Base-by-base conservation (phyloP, 441 rosid genomes). In the Dalechampia spathulata region DNA sequence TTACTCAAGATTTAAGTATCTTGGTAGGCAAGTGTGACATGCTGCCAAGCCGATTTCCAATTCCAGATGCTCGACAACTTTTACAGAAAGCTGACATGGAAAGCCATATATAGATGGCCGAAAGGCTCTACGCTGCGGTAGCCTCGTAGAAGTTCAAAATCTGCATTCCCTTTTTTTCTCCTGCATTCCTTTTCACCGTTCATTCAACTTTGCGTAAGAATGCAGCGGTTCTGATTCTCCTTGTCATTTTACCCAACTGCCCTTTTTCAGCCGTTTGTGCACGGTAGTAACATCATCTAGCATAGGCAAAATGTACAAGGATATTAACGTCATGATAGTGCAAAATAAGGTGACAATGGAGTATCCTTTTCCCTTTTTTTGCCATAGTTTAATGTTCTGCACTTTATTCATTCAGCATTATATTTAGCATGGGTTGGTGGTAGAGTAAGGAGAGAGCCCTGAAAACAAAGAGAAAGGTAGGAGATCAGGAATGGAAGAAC, bases 401-500 rank as follows among this genome's bases (percentile, higher is more conserved):
- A 15, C 25, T 45, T 46, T 47, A 23, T 49, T 19, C 9, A 49
- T 17, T 17, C n/a, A 14, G 15, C 17, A 41, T n/a, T 53, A 61
- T 51, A 43, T 43, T 3, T 6, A 21, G 0, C 32, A 27, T 57
- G 52, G 37, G 47, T 42, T 22, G 44, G 39, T 47, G 34, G 25
- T 22, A 6, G 39, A 14, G 40, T 28, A 25, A 55, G 57, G 32
- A 40, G 61, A 59, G 58, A 57, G 63, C 13, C n/a, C 54, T 58
- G 28, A 44, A 22, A 25, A 49, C 30, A 26, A 7, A 42, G 28
- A 43, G 14, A 20, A 30, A 51, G 21, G 19, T 49, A 39, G 26
- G 53, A 22, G 59, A 25, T 49, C n/a, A n/a, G n/a, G n/a, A n/a
- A 82, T 82, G 87, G 84, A 83, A 55, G 93, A 86, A 32, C 81